phyloP scores from a whole-genome alignment of 805 yeast genomes.

The Wickerhamomyces rabaulensis region DNA sequence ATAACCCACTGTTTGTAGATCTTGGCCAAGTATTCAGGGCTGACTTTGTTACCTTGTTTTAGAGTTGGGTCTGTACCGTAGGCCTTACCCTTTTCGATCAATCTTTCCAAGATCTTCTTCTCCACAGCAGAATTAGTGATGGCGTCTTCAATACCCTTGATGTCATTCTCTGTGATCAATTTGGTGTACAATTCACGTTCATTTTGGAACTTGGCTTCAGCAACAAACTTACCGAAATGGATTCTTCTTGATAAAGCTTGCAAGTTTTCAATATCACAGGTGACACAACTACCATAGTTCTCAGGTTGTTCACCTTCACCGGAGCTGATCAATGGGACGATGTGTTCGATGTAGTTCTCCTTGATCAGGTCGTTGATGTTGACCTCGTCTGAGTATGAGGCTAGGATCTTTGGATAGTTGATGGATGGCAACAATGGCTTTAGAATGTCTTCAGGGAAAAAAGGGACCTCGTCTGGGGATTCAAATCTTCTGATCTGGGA shows the following conservation, averaged over 20 bases:
- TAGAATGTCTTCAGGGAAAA: constrained; percentile 64
- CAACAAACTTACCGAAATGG: constrained; percentile 96
- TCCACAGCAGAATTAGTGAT: constrained; percentile 90
- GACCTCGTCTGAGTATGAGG: constrained; percentile 66
- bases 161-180: constrained; percentile 62
- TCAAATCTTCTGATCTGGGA: constrained; percentile 85
- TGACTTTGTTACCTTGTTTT: constrained; percentile 62
- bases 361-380: constrained; percentile 71
- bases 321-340: constrained; percentile 70
- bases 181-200: constrained; percentile 60
- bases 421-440: constrained; percentile 75
- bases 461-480: constrained; percentile 92
- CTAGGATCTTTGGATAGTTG: constrained; percentile 74
- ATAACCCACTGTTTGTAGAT: constrained; percentile 86
- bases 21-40: constrained; percentile 75
- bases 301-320: constrained; percentile 70
- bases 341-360: constrained; percentile 60
- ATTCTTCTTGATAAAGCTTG: constrained; percentile 89
- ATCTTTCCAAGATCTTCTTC: constrained; percentile 70
- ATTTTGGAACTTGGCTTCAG: constrained; percentile 82
- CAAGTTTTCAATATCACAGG: constrained; percentile 78
- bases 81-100: constrained; percentile 73
- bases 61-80: constrained; percentile 88
- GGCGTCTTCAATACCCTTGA: constrained; percentile 66
- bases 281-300: constrained; percentile 82